Conservation (phyloP, 140 eudicot genomes). For the Anethum foeniculum region DNA sequence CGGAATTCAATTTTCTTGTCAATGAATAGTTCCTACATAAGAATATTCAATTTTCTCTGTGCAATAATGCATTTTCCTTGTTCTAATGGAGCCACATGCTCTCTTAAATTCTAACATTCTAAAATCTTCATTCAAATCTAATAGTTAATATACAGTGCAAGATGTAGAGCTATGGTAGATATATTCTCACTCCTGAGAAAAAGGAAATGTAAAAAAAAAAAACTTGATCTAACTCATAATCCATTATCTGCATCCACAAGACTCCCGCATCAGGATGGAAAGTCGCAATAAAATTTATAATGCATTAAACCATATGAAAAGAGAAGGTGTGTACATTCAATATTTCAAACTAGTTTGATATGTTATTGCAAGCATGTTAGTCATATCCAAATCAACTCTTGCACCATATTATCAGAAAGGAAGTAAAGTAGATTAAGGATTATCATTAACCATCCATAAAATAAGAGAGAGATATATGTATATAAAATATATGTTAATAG, state of each 20-base stretch:
- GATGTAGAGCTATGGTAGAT: neutral
- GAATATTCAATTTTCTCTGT: slow-evolving; percentile 8
- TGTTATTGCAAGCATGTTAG: neutral
- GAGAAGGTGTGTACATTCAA: neutral
- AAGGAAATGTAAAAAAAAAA: neutral
- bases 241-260: neutral
- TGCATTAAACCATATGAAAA: neutral
- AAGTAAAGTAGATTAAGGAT: slow-evolving; percentile 4
- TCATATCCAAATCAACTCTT: neutral
- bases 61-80: neutral
- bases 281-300: neutral
- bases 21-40: slow-evolving; percentile 17
- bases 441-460: neutral
- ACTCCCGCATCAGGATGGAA: neutral
- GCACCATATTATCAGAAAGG: slow-evolving; percentile 1
- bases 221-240: neutral
- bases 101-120: slow-evolving; percentile 7
- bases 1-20: slow-evolving; percentile 35
- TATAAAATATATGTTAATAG: neutral
- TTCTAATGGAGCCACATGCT: slow-evolving; percentile 25
- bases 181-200: neutral
- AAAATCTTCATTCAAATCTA: neutral
- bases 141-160: neutral
- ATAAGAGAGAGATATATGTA: neutral
- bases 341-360: neutral